phyloP scores from a whole-genome alignment of 352 stramenopile genomes.

The Saprolegnia diclina region DNA sequence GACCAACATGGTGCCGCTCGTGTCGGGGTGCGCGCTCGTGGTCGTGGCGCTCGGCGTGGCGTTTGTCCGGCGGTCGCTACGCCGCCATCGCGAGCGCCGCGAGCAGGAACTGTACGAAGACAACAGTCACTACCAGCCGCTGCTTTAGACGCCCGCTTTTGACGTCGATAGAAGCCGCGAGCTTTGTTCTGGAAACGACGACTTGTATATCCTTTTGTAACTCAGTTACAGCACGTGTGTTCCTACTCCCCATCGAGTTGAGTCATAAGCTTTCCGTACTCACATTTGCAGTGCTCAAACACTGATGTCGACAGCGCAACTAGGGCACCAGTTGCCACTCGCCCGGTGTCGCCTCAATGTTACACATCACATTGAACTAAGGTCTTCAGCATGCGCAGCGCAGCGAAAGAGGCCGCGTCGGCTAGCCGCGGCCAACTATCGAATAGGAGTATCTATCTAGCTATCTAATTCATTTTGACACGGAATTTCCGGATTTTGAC shows the following conservation, averaged over 20 bases:
- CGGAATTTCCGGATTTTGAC: not conserved
- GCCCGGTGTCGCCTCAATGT: too few species aligned
- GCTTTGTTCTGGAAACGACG: not conserved
- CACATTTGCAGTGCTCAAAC: too few species aligned
- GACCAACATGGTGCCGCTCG: not conserved
- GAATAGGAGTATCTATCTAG: not conserved
- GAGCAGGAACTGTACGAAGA: not conserved
- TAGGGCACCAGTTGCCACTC: too few species aligned
- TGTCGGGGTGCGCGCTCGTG: not conserved
- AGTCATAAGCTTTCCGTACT: too few species aligned
- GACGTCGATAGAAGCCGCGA: too few species aligned
- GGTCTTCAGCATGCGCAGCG: too few species aligned
- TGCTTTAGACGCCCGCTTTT: not conserved
- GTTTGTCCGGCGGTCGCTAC: not conserved
- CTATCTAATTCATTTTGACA: not conserved
- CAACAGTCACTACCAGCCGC: constrained; percentile 6
- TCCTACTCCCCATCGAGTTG: too few species aligned
- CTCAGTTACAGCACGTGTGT: too few species aligned
- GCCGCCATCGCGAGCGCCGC: not conserved
- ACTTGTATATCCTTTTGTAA: not conserved
- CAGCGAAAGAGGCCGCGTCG: too few species aligned
- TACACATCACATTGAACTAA: too few species aligned
- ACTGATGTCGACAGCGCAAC: too few species aligned
- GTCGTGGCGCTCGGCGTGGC: not conserved
- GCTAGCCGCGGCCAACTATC: too few species aligned